Base-by-base conservation (phyloP, 2,329 filamentous ascomycete species). In the Phaeosphaeria sp. region DNA sequence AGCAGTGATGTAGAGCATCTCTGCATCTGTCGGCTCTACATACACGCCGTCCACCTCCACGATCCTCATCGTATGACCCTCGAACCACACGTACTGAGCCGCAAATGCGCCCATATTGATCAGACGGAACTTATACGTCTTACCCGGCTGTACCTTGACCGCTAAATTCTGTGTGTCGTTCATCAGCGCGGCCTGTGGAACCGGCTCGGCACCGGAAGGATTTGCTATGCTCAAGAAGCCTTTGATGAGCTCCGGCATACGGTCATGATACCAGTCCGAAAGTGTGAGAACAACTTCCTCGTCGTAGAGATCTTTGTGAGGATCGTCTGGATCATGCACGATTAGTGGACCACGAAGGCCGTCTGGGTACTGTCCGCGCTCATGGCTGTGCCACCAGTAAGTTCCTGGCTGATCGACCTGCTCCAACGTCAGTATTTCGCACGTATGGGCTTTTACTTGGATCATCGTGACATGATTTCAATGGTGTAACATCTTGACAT, bases 241-340 rank as follows among this genome's bases (percentile, higher is more conserved):
- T 9, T 66, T 60, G 3, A 77, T 60, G 0, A 88, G 76, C n/a
- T 64, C 69, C 2, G 74, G 74, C 78, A 83, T 83, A 27, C 79
- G 72, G 48, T 89, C 85, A 65, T 92, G 88, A 57, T 92, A 92
- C 81, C 90, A 90, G 66, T 92, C 90, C 18, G 87, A 88, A n/a
- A 92, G 76, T 61, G 90, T 89, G 18, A 92, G 70, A 0, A 89
- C 80, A 30, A 87, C 77, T 60, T 92, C 89, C 43, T 84, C 83
- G 33, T 84, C 81, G 30, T 87, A 86, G 44, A 85, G 75, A 48
- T 83, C 82, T 21, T 79, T 74, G 61, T 81, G 82, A 77, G 83
- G 53, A 77, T 83, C 62, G 30, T 85, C 79, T 4, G 80, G 80
- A 42, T 87, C 86, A 56, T 90, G 83, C n/a, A 92, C 78, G 15